Evolutionary conservation across 306 rosid species (phyloP), one percentile per base, ranked within the genome.

Genomic region (Cicer yamashitae): DNA sequence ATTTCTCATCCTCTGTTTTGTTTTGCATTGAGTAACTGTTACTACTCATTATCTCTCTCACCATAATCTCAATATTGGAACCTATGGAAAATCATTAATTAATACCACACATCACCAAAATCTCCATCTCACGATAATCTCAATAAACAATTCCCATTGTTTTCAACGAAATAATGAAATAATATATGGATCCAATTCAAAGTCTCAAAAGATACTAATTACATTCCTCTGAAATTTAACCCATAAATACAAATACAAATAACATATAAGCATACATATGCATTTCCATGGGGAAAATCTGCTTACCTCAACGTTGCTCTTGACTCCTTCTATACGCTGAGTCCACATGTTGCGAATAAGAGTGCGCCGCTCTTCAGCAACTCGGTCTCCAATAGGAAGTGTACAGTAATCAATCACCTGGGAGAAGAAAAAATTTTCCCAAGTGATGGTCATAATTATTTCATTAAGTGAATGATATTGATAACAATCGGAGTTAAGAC

Each of bases 301-400:
- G 70, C 67, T 71, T 78, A 94, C 99, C 96, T 94, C 99, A 65
- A 94, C 96, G 56, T 94, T 94, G 79, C 90, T 89, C 81, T 92
- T 92, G 69, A 88, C 96, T 77, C 99, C 99, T 86, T 92, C 90
- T 70, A 94, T 94, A 68, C 99, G 93, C 75, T 94, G 96, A 82
- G 92, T 94, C 99, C 99, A 94, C 99, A 94, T 94, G 83, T 92
- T 92, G 76, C 92, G 96, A 75, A 94, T 92, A 69, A 94, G 97
- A 78, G 90, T 96, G 46, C 91, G 89, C 10, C 99, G 90, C 76
- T 94, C 97, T 79, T 94, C 96, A 71, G 99, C 91, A 76, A 94
- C 90, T 15, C 85, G 78, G 48, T 83, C 91, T 17, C 73, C 93
- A 63, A 54, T 5, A 56, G 98, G 98, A 84, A 94, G 97, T 10